Evolutionary conservation across 1,139 yeast genomes (phyloP), one percentile per base, ranked within the genome.

Genomic region (Saccharomyces hybrid): DNA sequence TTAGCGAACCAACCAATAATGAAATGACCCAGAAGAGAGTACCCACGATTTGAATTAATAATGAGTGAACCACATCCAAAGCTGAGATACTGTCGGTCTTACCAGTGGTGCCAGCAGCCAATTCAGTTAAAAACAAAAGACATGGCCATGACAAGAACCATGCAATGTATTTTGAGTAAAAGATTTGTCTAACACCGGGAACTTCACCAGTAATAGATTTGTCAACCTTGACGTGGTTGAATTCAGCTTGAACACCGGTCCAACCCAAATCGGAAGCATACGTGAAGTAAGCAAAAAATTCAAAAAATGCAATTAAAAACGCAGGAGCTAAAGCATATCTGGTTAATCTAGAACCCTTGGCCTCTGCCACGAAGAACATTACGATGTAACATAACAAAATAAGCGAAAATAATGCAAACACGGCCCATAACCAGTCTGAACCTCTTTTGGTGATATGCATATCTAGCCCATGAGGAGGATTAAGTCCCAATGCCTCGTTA

Each of bases 341-440:
- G 78, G 77, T 54, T 69, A 58, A 49, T 24, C 58, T 57, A 7
- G 54, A 47, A 42, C 58, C 75, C 55, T 68, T 66, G 24, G 74
- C 65, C 52, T 73, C 75, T 50, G 78, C 73, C 49, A 72, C 69
- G 52, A 73, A 72, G 58, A 76, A 76, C 42, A 75, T 61, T 29
- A 66, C 68, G 9, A 75, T 74, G 63, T 79, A 78, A 48, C 68
- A 63, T 26, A 82, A 54, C 12, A 82, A 68, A 8, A 77, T 66
- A 2, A 77, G 55, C 12, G 76, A 75, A 64, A 83, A 80, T 47
- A 78, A 50, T 2, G 81, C 68, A 63, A 84, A 82, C 19, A 75
- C 86, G 1, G 89, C 79, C 88, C 88, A 84, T 60, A 81, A 75
- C 88, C 88, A 84, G 66, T 81, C 80, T 6, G 87, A 81, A 63